Base-by-base conservation (phyloP, 2,329 filamentous ascomycete genomes). In the Colletotrichum sp. region DNA sequence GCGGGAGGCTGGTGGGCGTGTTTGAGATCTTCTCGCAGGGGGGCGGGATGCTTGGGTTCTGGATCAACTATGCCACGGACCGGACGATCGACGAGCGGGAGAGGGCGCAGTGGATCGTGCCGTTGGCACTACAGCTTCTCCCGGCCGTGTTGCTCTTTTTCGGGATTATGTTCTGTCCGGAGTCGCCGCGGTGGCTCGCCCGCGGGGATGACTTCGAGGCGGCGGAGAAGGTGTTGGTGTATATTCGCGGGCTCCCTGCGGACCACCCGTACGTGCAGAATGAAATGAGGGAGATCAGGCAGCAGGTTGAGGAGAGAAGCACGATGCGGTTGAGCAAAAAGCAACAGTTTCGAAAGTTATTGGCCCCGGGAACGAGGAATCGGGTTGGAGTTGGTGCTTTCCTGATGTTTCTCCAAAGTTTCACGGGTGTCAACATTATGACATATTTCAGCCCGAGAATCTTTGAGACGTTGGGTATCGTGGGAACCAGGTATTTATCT, bases 371-470 rank as follows among this genome's bases (percentile, higher is more conserved):
- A 1, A 68, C 66, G 10, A 59, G 66, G 24, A 68, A 68, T 16
- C 66, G 72, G 75, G 68, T 75, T 10, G 52, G 48, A 10, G 48
- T 52, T 1, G 66, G 66, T 80, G 79, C 79, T 81, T 9, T 82
- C 84, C 68, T 78, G 0, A 75, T 75, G 68, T 16, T 68, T 4
- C 48, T 68, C 0, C 81, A 84, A 77, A 81, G 80, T 48, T 80
- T 82, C 43, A 82, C 81, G 0, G 81, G 90, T 32, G 88, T 89
- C 74, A 89, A 92, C 79, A 90, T 92, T 26, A 92, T 93, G 71
- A 90, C 87, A 28, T 68, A 39, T 15, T 68, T 32, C 52, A 66
- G 30, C 18, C 24, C 36, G 24, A 81, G 80, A 6, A 82, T 86
- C 28, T 83, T 86, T 67, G 81, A 82, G 77, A 84, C 81, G 12